Base-by-base conservation (phyloP, 495 filamentous ascomycete genomes). In the Neurospora sp. region DNA sequence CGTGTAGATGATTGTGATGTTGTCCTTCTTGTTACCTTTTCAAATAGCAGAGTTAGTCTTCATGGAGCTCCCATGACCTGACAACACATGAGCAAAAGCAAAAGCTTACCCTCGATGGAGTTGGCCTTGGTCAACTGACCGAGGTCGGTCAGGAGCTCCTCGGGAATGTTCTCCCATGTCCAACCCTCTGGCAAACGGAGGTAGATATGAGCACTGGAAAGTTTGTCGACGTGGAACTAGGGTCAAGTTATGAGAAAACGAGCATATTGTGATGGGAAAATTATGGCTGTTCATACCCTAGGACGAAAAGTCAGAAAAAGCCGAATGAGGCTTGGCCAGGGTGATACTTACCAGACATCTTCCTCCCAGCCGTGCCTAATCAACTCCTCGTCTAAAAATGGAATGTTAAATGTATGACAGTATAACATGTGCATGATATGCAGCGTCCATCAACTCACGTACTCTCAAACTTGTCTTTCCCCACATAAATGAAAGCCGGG, bases 401-500 rank as follows among this genome's bases (percentile, higher is more conserved):
- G 27, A 76, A 70, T 76, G 75, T 74, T 82, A 76, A 75, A 18
- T 44, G 14, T 3, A 44, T 77, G 71, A 81, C 77, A 70, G 73
- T 61, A 18, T 20, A 12, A 40, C 42, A 68, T 61, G 8, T 4
- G 44, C 20, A 20, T 48, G 44, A 61, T 61, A 9, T 35, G 53
- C 27, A 61, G 7, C 12, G 16, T 35, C 53, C 14, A 35, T 61
- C 9, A 14, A 3, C 27, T 42, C n/a, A 74, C 91, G 77, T 87
- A 98, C 96, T 99, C 84, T 99, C 96, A 72, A 97, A 93, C 83
- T 99, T 99, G 85, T 99, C 96, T 84, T 98, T 99, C 79, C 96
- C 96, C 39, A 97, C 93, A 79, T 98, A 99, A 75, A 98, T 89
- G 76, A 90, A 93, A 35, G 94, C 96, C 2, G 96, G 90, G 22